phyloP scores from a whole-genome alignment of 768 basidiomycete genomes.

The Termitomyces eurrhizus region DNA sequence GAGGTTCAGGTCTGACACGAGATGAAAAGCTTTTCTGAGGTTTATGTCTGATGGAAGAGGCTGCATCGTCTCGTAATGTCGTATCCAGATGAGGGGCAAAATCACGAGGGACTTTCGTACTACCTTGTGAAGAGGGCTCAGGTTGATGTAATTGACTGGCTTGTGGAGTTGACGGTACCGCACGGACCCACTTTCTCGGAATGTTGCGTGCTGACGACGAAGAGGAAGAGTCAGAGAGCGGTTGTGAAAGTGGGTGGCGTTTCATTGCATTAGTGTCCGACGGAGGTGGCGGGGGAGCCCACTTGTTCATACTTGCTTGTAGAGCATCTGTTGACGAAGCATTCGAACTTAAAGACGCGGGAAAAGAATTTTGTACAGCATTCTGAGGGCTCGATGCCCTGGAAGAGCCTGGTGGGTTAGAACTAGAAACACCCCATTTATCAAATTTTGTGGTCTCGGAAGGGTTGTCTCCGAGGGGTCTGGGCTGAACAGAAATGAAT shows the following conservation, averaged over 20 bases:
- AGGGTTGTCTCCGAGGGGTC: constrained; percentile 5
- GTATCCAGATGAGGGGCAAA: not conserved
- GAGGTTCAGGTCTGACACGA: constrained; percentile 10
- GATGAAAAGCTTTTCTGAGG: constrained; percentile 9
- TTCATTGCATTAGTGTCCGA: not conserved
- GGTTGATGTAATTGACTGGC: not conserved
- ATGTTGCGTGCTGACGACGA: constrained; percentile 4
- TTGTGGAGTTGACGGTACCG: not conserved
- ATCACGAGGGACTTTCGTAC: not conserved
- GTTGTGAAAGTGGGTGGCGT: not conserved
- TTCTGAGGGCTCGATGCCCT: not conserved
- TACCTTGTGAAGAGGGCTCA: not conserved
- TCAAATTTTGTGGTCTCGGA: constrained; percentile 6
- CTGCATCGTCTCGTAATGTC: not conserved
- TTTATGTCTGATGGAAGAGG: constrained; percentile 8
- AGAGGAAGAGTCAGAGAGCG: constrained; percentile 3
- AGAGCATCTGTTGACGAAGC: not conserved
- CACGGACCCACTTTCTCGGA: constrained; percentile 14
- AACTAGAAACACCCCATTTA: constrained; percentile 15
- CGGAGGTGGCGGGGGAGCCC: constrained; percentile 1
- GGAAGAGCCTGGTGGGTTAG: not conserved
- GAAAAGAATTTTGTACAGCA: not conserved
- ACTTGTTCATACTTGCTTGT: constrained; percentile 7
- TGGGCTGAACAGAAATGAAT: constrained; percentile 8
- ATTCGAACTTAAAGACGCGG: not conserved